Evolutionary conservation across 306 rosid genomes (phyloP).

Genomic region (Dryas alaskensis): DNA sequence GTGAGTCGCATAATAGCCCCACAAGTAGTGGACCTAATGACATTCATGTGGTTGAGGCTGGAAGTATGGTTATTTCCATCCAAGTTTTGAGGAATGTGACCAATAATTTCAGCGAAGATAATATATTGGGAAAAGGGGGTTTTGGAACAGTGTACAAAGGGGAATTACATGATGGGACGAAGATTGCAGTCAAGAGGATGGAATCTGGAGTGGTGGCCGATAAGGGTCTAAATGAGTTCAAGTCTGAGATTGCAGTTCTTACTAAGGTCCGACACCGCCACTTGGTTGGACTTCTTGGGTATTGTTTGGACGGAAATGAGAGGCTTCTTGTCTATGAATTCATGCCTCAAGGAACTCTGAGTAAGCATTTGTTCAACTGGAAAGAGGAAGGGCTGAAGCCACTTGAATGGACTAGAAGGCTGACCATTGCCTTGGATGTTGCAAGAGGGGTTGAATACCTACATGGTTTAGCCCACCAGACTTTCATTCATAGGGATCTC

Average conservation of each 20-base stretch:
- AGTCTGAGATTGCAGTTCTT: constrained; percentile 77
- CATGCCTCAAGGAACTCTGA: constrained; percentile 87
- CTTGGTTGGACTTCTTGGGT: constrained; percentile 88
- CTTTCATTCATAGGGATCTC: constrained; percentile 86
- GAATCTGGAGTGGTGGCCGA: constrained; percentile 58
- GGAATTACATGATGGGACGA: constrained; percentile 81
- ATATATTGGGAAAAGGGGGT: constrained; percentile 77
- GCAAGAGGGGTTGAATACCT: constrained; percentile 93
- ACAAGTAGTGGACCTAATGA: constrained; percentile 30
- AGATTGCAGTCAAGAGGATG: constrained; percentile 96
- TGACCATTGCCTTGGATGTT: constrained; percentile 80
- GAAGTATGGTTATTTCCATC: constrained; percentile 66
- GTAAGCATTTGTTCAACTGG: constrained; percentile 57
- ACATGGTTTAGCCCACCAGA: constrained; percentile 73
- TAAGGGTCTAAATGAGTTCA: constrained; percentile 68
- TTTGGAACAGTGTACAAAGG: constrained; percentile 86
- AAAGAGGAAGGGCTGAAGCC: constrained; percentile 56
- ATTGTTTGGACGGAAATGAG: constrained; percentile 83
- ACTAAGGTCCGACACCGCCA: constrained; percentile 81
- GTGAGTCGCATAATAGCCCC: constrained; percentile 27
- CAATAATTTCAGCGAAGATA: constrained; percentile 53
- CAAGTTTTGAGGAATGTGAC: constrained; percentile 70
- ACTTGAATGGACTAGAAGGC: constrained; percentile 75
- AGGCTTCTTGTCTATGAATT: constrained; percentile 84
- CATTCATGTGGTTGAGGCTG: constrained; percentile 52